Evolutionary conservation across 164 flowering plant species (phyloP).

Genomic region (Magnolia kwangsiensis): DNA sequence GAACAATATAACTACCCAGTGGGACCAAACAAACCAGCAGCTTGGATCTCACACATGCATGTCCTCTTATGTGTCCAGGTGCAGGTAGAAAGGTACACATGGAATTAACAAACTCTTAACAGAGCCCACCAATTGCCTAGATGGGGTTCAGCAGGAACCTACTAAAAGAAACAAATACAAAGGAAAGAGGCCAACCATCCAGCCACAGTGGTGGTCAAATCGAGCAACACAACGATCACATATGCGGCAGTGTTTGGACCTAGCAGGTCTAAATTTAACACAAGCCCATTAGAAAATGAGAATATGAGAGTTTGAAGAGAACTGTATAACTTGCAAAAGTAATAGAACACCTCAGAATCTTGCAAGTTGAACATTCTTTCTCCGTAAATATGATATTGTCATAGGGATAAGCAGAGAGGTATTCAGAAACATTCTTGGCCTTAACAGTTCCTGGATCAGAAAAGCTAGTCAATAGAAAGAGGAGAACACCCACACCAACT

Average conservation of each 20-base stretch:
- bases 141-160: not conserved
- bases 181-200: slow-evolving; percentile 68
- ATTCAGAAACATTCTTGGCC: slow-evolving; percentile 65
- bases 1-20: not conserved
- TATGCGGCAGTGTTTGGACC: slow-evolving; percentile 95
- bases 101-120: not conserved
- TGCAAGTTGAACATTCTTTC: slow-evolving; percentile 90
- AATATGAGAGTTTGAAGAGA: slow-evolving; percentile 5
- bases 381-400: slow-evolving; percentile 69
- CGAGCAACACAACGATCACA: slow-evolving; percentile 95
- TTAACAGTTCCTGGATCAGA: slow-evolving; percentile 95
- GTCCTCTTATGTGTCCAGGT: not conserved
- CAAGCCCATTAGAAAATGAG: slow-evolving; percentile 15
- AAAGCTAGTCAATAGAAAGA: slow-evolving; percentile 89
- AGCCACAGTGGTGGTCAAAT: slow-evolving; percentile 98
- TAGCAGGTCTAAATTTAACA: slow-evolving; percentile 70
- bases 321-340: not conserved
- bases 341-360: slow-evolving; percentile 57
- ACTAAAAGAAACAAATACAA: slow-evolving; percentile 8
- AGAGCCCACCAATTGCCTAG: not conserved
- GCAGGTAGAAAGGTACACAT: no score
- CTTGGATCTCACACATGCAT: not conserved
- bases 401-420: slow-evolving; percentile 76
- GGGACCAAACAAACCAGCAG: no score
- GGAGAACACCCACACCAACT: slow-evolving; percentile 71